Percentiles rank a stretch among this genome's conserved stretches.
Conservation (phyloP, 1,139 yeast genomes). For the Saccharomyces hybrid region DNA sequence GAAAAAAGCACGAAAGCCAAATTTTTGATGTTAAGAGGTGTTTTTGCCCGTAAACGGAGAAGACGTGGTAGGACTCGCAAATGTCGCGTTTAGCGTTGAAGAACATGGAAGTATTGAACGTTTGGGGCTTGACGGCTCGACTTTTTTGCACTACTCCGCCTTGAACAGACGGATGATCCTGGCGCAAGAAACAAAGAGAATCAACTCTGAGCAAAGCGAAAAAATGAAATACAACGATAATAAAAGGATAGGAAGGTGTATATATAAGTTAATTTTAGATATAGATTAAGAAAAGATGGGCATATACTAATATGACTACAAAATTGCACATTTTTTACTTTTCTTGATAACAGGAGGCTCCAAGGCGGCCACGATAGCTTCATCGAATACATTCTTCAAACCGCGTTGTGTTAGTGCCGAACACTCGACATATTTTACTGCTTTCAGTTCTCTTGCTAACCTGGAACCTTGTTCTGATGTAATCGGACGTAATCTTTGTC, state of each 20-base stretch:
- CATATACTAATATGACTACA: slow-evolving; percentile 34
- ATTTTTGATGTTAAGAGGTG: neutral
- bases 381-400: slow-evolving; percentile 88
- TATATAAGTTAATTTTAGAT: neutral
- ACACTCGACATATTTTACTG: slow-evolving; percentile 95
- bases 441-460: slow-evolving; percentile 84
- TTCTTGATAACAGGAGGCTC: slow-evolving; percentile 75
- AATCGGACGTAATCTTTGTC: slow-evolving; percentile 83
- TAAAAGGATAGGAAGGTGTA: neutral
- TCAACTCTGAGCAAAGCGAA: neutral
- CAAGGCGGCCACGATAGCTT: slow-evolving; percentile 89
- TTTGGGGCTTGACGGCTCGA: neutral
- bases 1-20: neutral
- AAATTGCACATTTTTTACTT: slow-evolving; percentile 72
- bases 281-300: neutral
- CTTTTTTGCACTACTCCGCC: neutral
- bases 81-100: neutral
- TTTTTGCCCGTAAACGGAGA: neutral
- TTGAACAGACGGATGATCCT: neutral
- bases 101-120: neutral
- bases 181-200: neutral
- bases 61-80: neutral
- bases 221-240: neutral
- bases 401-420: slow-evolving; percentile 96
- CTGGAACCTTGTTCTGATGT: slow-evolving; percentile 81